Evolutionary conservation across 1,284 basidiomycete genomes (phyloP).

Genomic region (Erythrobasidium hasegawianum): DNA sequence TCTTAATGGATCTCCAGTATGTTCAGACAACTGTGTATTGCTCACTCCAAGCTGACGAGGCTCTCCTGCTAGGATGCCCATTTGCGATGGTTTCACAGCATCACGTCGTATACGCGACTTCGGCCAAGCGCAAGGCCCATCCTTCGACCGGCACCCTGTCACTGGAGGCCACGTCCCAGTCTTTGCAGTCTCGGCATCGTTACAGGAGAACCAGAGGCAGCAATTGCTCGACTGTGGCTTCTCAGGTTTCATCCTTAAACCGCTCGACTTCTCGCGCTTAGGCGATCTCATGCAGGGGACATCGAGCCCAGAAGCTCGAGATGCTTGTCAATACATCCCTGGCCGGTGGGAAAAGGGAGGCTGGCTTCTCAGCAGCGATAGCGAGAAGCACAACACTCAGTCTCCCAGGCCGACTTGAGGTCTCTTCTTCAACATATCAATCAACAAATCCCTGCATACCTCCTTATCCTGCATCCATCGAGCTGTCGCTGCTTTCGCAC

Average conservation of each 20-base stretch:
- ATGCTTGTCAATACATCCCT: slow-evolving; percentile 57
- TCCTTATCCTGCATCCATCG: too few species aligned
- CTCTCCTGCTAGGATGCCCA: slow-evolving; percentile 38
- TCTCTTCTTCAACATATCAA: too few species aligned
- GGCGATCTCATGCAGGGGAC: slow-evolving; percentile 61
- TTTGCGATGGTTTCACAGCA: slow-evolving; percentile 45
- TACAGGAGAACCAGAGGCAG: slow-evolving; percentile 39
- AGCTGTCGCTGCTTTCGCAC: too few species aligned
- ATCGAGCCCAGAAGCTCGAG: slow-evolving; percentile 57
- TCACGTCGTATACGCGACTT: slow-evolving; percentile 41
- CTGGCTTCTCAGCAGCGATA: slow-evolving; percentile 18
- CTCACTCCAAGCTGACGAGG: neutral
- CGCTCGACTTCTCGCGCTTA: slow-evolving; percentile 53
- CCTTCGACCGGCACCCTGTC: slow-evolving; percentile 16
- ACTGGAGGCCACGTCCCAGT: slow-evolving; percentile 49
- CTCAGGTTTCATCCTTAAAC: slow-evolving; percentile 42
- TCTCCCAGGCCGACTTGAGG: too few species aligned
- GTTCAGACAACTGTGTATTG: neutral
- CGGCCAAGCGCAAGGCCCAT: slow-evolving; percentile 26
- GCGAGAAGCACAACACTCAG: neutral
- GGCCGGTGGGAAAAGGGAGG: slow-evolving; percentile 34
- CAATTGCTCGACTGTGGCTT: slow-evolving; percentile 40
- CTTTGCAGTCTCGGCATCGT: slow-evolving; percentile 48
- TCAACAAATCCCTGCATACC: too few species aligned
- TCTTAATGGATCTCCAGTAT: slow-evolving; percentile 44